Percentiles rank a stretch among this genome's conserved stretches.
These are phyloP conservation scores for Chlorella sp. DNA, from an alignment of 139 green algal genomes.

Conservation along the genomic window DNA sequence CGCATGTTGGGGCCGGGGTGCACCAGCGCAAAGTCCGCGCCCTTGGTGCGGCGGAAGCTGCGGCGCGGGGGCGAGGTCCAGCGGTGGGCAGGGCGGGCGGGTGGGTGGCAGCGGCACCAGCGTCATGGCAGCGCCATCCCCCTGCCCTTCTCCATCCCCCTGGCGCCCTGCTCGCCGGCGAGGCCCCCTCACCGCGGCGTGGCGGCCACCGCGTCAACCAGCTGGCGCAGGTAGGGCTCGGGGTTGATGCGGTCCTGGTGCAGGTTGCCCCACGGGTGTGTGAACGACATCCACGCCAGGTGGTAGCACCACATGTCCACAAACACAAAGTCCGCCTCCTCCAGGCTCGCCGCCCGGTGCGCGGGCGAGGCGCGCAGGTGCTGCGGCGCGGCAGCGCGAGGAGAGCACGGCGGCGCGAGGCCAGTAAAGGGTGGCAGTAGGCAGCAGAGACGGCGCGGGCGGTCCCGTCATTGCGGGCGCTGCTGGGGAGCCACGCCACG, in stretches of 20 bases:
- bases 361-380: constrained; percentile 17
- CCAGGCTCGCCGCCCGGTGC: background rate
- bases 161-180: too few species aligned
- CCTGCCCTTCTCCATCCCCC: too few species aligned
- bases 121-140: too few species aligned
- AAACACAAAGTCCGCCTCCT: constrained; percentile 42
- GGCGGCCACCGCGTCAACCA: too few species aligned
- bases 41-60: constrained; percentile 39
- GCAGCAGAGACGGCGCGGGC: background rate
- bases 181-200: constrained; percentile 29
- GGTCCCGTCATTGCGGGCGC: background rate
- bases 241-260: too few species aligned
- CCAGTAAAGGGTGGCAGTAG: background rate
- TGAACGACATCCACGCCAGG: constrained; percentile 39
- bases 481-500: background rate
- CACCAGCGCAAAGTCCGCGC: constrained; percentile 41
- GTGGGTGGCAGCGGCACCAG: background rate
- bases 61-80: background rate
- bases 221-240: too few species aligned
- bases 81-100: background rate
- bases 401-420: background rate
- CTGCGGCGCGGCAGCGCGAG: background rate
- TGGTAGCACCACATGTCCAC: constrained; percentile 51
- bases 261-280: too few species aligned
- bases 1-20: constrained; percentile 29